Evolutionary conservation across 1,284 basidiomycete genomes (phyloP), one percentile per base, ranked within the genome.

Genomic region (Coniferiporia sulphurascens): DNA sequence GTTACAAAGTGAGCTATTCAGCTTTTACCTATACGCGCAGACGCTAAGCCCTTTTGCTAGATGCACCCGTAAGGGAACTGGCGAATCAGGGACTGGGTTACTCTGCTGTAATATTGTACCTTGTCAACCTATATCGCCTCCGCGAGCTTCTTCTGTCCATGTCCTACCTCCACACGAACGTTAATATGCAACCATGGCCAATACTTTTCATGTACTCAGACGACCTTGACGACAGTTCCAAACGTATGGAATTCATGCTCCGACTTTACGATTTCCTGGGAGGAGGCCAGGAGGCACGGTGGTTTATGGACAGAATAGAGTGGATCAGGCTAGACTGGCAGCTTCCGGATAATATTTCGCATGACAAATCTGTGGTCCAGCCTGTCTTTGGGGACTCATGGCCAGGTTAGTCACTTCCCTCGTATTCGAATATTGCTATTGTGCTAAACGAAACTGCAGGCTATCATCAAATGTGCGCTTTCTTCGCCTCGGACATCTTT

Each of bases 401-500:
- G 60, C 60, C 60, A 27, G 60, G 59, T 56, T 9, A 17, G 59
- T 41, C 3, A 41, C 3, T 27, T 27, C 19, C 35, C 27, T 22
- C 19, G 43, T 36, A 27, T 43, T 4, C 22, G 2, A 17, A 15
- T 22, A 17, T 32, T 36, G 9, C 13, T 48, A 34, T 48, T 44
- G 12, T 9, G 17, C 48, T 19, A 6, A 12, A 19, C 7, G 8
- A n/a, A 4, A 15, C 27, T 15, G 36, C 27, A 64, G 63, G 61
- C 3, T 64, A 64, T 44, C 63, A 64, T 38, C 54, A 55, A n/a
- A 62, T 62, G 58, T 60, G 58, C 48, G 58, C 54, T 9, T 64
- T 64, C 55, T 64, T 64, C 38, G 61, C 63, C 15, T 45, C 61
- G 3, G 50, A 62, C 4, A 62, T 64, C 48, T 64, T 64, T 49